These are phyloP conservation scores for Acacia concinna DNA, from an alignment of 331 rosid species.

Conservation along the genomic window DNA sequence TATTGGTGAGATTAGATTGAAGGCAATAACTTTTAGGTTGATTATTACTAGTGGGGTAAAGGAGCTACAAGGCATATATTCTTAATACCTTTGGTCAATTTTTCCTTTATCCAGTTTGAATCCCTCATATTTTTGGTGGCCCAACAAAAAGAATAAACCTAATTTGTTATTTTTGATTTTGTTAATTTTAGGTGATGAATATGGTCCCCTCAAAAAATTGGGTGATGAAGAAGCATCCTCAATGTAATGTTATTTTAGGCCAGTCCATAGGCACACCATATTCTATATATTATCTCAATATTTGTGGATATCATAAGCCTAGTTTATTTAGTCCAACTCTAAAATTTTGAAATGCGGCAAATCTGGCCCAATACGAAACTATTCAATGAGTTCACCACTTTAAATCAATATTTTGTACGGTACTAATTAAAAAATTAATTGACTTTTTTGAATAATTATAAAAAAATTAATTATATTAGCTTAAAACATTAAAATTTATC, in stretches of 20 bases:
- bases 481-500: no score
- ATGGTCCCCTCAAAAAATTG: not conserved
- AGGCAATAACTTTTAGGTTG: not conserved
- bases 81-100: not conserved
- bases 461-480: no score
- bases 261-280: no score
- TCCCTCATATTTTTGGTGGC: not conserved
- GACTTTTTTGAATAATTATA: no score
- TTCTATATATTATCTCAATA: no score
- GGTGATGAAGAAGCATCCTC: not conserved
- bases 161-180: not conserved
- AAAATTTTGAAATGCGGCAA: not conserved
- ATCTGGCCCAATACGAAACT: not conserved
- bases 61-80: not conserved
- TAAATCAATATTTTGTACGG: no score
- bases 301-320: no score
- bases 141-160: not conserved
- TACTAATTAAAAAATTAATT: no score
- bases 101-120: not conserved
- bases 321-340: no score
- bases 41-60: not conserved
- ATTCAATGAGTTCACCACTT: not conserved
- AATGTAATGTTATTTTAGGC: no score
- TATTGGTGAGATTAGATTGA: not conserved
- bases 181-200: not conserved